Evolutionary conservation across 2,329 filamentous ascomycete species (phyloP).

Genomic region (Lojkania enalia): DNA sequence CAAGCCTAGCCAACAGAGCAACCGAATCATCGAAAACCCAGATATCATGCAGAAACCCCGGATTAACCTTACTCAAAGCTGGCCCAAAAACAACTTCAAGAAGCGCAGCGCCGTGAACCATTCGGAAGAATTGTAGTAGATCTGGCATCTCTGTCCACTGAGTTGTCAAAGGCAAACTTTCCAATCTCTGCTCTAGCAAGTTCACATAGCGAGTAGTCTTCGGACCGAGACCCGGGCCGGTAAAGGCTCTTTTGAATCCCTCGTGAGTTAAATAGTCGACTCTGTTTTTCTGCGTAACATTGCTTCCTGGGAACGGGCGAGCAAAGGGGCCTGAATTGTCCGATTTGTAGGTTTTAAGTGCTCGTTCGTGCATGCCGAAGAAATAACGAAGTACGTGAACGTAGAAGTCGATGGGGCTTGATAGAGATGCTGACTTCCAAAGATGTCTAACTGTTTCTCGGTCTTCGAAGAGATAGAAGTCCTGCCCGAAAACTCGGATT

Average conservation of each 20-base stretch:
- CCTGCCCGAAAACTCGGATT: conserved; percentile 1
- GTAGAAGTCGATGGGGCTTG: conserved; percentile 4
- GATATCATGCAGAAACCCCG: background rate
- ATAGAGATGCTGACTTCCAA: conserved; percentile 5
- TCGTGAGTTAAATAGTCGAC: conserved; percentile 26
- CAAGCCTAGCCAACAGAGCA: background rate
- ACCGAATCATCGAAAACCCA: conserved; percentile 4
- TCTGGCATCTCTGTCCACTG: conserved; percentile 1
- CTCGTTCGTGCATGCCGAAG: conserved; percentile 7
- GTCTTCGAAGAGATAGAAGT: conserved; percentile 5
- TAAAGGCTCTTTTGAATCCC: conserved; percentile 6
- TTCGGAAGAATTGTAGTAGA: conserved; percentile 3
- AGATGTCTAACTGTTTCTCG: conserved; percentile 2
- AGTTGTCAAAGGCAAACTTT: too few species aligned
- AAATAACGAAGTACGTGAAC: conserved; percentile 3
- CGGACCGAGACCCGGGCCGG: conserved; percentile 3
- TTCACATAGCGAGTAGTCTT: background rate
- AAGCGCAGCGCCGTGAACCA: background rate
- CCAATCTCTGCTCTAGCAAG: background rate
- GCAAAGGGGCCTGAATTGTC: conserved; percentile 8
- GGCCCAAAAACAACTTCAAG: conserved; percentile 3
- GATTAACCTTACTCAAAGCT: conserved; percentile 3
- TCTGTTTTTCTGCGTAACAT: conserved; percentile 4
- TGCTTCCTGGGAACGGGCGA: conserved; percentile 3
- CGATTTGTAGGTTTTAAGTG: conserved; percentile 4